A percentile compares a stretch with the other conserved stretches of the same genome.
These are phyloP conservation scores for Casuarina cunninghamiana DNA, from an alignment of 306 rosid species.

Conservation along the genomic window DNA sequence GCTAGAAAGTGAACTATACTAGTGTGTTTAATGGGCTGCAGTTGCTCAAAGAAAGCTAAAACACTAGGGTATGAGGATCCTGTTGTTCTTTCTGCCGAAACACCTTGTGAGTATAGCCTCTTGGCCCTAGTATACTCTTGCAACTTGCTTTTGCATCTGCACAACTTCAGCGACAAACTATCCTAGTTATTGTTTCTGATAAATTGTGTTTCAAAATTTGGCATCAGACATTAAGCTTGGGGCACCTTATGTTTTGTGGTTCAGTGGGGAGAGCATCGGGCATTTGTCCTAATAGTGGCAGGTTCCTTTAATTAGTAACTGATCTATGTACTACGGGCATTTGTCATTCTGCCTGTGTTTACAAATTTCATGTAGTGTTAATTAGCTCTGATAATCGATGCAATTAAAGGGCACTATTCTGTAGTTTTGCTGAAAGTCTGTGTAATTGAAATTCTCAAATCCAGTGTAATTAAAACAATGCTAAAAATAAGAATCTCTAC, in stretches of 20 bases:
- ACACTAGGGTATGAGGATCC: slow-evolving; percentile 71
- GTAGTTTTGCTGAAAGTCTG: background rate
- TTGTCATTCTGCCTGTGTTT: background rate
- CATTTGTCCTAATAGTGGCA: background rate
- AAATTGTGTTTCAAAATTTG: background rate
- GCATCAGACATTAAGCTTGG: background rate
- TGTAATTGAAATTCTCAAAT: background rate
- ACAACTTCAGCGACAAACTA: slow-evolving; percentile 6
- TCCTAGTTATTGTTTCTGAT: background rate
- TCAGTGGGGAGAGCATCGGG: background rate
- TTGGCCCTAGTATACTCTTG: slow-evolving; percentile 21
- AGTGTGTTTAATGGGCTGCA: slow-evolving; percentile 72
- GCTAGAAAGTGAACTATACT: slow-evolving; percentile 31
- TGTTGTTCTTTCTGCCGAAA: slow-evolving; percentile 74
- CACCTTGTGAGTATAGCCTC: slow-evolving; percentile 76
- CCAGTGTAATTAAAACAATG: background rate
- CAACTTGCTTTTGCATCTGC: slow-evolving; percentile 25
- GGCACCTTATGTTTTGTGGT: background rate
- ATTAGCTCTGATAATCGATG: slow-evolving; percentile 4
- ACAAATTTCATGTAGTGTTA: background rate
- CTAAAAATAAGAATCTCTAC: background rate
- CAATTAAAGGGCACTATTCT: background rate
- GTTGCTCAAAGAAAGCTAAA: slow-evolving; percentile 44
- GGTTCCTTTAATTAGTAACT: background rate
- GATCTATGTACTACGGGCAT: background rate